These are phyloP conservation scores for Paramarasmius palmivorus DNA, from an alignment of 1,284 basidiomycete genomes.

Conservation along the genomic window DNA sequence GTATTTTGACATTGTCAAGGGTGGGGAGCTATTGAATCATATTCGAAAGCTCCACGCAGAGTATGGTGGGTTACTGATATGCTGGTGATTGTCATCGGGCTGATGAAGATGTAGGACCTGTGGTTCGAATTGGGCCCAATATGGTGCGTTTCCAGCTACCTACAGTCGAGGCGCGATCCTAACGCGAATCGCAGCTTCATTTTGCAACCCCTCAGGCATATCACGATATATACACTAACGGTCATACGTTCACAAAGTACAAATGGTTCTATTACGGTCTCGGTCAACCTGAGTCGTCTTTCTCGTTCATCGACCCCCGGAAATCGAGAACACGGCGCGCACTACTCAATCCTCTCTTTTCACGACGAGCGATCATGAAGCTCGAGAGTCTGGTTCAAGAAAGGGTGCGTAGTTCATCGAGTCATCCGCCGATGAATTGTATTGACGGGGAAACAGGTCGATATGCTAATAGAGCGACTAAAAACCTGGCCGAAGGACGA, in stretches of 20 bases:
- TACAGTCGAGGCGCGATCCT: too few relatives aligned
- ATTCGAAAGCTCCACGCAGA: constrained; percentile 21
- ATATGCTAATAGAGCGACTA: neutral
- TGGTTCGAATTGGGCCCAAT: constrained; percentile 10
- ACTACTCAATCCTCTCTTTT: constrained; percentile 25
- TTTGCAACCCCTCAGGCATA: constrained; percentile 8
- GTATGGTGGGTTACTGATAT: constrained; percentile 20
- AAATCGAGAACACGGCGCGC: constrained; percentile 22
- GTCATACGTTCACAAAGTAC: constrained; percentile 24
- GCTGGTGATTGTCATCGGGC: too few relatives aligned
- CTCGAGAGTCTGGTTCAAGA: constrained; percentile 24
- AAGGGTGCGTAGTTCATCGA: constrained; percentile 21
- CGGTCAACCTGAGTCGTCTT: constrained; percentile 19
- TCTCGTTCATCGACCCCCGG: constrained; percentile 14
- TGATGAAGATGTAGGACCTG: constrained; percentile 4
- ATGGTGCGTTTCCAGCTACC: neutral
- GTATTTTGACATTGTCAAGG: constrained; percentile 22
- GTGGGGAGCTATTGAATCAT: constrained; percentile 23
- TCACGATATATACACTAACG: constrained; percentile 18
- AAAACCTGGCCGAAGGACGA: neutral
- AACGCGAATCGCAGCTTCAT: constrained; percentile 7
- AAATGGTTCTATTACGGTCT: constrained; percentile 18
- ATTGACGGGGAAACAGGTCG: neutral
- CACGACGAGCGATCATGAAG: constrained; percentile 24
- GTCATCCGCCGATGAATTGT: too few relatives aligned